phyloP scores from a whole-genome alignment of 2,329 filamentous ascomycete species.

The Sporothrix protearum region DNA sequence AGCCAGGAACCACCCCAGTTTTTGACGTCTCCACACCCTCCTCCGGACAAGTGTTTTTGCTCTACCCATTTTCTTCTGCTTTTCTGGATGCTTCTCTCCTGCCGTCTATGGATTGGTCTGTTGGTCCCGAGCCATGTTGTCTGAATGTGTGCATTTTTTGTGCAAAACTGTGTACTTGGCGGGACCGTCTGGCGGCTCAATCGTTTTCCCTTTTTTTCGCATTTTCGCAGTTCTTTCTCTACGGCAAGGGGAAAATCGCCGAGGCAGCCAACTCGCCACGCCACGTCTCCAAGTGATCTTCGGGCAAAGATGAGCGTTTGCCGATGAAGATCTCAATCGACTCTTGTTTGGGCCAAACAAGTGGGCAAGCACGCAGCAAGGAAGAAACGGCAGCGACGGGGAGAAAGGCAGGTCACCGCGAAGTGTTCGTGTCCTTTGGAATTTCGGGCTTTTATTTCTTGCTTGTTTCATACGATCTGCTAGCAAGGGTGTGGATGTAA shows the following conservation, averaged over 20 bases:
- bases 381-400: not conserved
- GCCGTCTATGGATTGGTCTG: not conserved
- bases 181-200: not conserved
- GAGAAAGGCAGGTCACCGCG: not conserved
- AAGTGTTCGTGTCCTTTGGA: not conserved
- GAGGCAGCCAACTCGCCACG: not conserved
- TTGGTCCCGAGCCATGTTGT: not conserved
- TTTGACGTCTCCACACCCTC: not conserved
- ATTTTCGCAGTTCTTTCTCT: not conserved
- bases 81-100: not conserved
- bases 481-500: not conserved
- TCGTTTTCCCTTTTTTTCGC: not conserved
- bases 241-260: not conserved
- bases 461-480: not conserved
- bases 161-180: not conserved
- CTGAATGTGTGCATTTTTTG: not conserved
- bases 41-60: not conserved
- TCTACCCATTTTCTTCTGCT: not conserved
- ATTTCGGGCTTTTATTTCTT: not conserved
- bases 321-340: conserved; percentile 13
- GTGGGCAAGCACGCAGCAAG: not conserved
- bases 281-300: not conserved
- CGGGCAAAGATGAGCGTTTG: not conserved
- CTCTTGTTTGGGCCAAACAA: not conserved
- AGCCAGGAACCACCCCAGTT: conserved; percentile 2